Evolutionary conservation across 2,329 filamentous ascomycete species (phyloP).

Genomic region (Xylaria arbuscula): DNA sequence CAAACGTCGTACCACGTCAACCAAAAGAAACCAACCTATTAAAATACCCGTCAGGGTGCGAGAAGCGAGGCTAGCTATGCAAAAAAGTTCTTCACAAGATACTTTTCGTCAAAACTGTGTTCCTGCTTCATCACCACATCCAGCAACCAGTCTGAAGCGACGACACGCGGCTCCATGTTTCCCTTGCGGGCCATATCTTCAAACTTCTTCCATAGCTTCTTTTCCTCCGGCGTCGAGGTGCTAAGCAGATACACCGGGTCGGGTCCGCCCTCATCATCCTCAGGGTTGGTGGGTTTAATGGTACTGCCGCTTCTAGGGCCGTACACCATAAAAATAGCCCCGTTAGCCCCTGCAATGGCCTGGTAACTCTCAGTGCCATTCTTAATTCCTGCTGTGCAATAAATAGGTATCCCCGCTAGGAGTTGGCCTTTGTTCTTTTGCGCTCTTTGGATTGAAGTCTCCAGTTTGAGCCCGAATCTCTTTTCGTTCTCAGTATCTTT

Average conservation of each 20-base stretch:
- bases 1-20: slow-evolving; percentile 36
- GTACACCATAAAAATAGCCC: slow-evolving; percentile 83
- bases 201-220: slow-evolving; percentile 82
- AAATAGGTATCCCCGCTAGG: slow-evolving; percentile 80
- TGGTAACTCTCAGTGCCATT: slow-evolving; percentile 88
- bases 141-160: slow-evolving; percentile 88
- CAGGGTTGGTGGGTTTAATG: slow-evolving; percentile 70
- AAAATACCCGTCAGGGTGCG: slow-evolving; percentile 3
- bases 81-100: slow-evolving; percentile 63
- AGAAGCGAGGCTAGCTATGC: slow-evolving; percentile 32
- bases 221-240: slow-evolving; percentile 73
- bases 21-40: slow-evolving; percentile 13
- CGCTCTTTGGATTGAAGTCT: slow-evolving; percentile 75
- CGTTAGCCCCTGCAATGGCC: slow-evolving; percentile 87
- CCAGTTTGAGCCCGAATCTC: slow-evolving; percentile 75
- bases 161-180: slow-evolving; percentile 83
- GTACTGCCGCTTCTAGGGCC: slow-evolving; percentile 76
- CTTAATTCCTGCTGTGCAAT: slow-evolving; percentile 82
- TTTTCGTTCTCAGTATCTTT: slow-evolving; percentile 79
- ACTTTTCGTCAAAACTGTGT: slow-evolving; percentile 73
- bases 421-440: slow-evolving; percentile 80
- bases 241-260: slow-evolving; percentile 88
- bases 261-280: slow-evolving; percentile 70
- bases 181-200: slow-evolving; percentile 80
- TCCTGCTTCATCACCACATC: slow-evolving; percentile 90